Conservation (phyloP, 208 protist species). For the Wallacemonas rigidus region DNA sequence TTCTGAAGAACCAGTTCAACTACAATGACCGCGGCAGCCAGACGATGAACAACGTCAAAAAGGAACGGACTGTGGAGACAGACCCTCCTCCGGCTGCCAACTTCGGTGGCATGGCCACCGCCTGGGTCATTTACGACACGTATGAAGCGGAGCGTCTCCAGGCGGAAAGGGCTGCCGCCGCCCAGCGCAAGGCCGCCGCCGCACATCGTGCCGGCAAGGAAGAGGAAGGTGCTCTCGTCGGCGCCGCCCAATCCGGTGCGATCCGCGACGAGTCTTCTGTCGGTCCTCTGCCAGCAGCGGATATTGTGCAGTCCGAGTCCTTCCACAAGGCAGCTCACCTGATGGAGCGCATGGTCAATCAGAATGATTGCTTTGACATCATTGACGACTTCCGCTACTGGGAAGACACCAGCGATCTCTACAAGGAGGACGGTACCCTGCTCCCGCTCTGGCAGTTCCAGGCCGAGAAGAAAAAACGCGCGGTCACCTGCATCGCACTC, state of each 20-base stretch:
- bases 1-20: slow-evolving; percentile 98
- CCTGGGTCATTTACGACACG: slow-evolving; percentile 96
- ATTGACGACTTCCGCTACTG: slow-evolving; percentile 97
- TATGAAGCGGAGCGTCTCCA: slow-evolving; percentile 93
- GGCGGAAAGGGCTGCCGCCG: slow-evolving; percentile 70
- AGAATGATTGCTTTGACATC: slow-evolving; percentile 97
- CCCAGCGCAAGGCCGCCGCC: slow-evolving; percentile 64
- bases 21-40: slow-evolving; percentile 96
- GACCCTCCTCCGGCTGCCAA: slow-evolving; percentile 91
- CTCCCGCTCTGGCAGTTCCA: slow-evolving; percentile 97
- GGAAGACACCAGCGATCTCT: slow-evolving; percentile 95
- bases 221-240: slow-evolving; percentile 46
- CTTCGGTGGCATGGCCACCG: slow-evolving; percentile 88
- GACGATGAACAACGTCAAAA: slow-evolving; percentile 93
- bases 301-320: slow-evolving; percentile 59
- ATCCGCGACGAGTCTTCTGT: slow-evolving; percentile 26
- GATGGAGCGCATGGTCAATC: slow-evolving; percentile 98
- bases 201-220: slow-evolving; percentile 75
- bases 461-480: slow-evolving; percentile 83
- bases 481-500: slow-evolving; percentile 94
- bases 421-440: slow-evolving; percentile 94
- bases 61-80: slow-evolving; percentile 85
- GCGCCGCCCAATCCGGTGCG: slow-evolving; percentile 23
- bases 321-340: slow-evolving; percentile 84
- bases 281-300: slow-evolving; percentile 42